Evolutionary conservation across 2,329 filamentous ascomycete genomes (phyloP).

Genomic region (Xylaria arbuscula): DNA sequence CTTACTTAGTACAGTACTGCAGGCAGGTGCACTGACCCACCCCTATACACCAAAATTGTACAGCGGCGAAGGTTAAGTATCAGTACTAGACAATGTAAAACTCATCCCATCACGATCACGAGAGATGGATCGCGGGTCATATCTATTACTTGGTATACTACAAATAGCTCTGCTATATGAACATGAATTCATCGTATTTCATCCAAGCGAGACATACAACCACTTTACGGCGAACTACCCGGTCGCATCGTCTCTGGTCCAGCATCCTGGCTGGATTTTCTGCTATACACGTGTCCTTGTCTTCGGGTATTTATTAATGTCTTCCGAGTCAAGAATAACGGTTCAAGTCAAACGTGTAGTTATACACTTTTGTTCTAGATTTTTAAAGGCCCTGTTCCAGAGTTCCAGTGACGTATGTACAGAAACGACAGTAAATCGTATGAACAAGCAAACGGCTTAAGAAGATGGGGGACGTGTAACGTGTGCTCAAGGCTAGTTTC

Average conservation of each 20-base stretch:
- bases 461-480: conserved; percentile 16
- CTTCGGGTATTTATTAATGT: conserved; percentile 1
- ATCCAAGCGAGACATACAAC: conserved; percentile 3
- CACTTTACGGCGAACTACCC: neutral
- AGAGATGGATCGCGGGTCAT: no score
- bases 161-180: neutral
- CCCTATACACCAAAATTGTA: no score
- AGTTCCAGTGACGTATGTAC: conserved; percentile 33
- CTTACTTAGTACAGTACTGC: no score
- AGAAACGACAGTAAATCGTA: conserved; percentile 33
- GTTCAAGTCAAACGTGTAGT: conserved; percentile 12
- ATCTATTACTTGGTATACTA: conserved; percentile 5
- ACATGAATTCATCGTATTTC: conserved; percentile 16
- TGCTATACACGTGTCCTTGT: conserved; percentile 30
- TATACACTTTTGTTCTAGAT: conserved; percentile 26
- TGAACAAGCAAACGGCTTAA: conserved; percentile 30
- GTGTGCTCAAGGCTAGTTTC: neutral
- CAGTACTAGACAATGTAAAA: no score
- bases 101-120: no score
- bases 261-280: conserved; percentile 20
- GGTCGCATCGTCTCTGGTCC: neutral
- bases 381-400: conserved; percentile 17
- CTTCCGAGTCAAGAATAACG: conserved; percentile 15
- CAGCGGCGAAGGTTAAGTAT: no score
- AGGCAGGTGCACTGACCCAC: no score